A percentile compares a stretch with the other conserved stretches of the same genome.
Conservation (phyloP, 257 asterid genomes). For the Prunella vulgaris region DNA sequence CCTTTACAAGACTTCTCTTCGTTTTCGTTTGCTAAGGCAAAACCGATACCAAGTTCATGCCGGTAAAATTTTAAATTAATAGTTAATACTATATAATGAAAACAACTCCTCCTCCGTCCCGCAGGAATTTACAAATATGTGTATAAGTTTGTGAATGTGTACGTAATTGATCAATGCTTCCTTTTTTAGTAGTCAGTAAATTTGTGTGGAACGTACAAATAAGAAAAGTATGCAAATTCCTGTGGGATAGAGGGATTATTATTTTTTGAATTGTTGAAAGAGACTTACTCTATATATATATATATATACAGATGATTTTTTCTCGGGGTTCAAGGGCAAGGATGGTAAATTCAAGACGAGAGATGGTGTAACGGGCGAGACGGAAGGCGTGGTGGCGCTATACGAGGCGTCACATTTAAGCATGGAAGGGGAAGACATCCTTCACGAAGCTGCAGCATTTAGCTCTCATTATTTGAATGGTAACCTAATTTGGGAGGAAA, state of each 20-base stretch:
- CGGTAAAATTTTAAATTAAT: constrained; percentile 4
- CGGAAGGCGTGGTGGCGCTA: constrained; percentile 2
- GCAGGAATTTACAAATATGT: no score
- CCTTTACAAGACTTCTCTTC: neutral
- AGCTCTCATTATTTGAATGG: neutral
- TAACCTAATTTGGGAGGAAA: neutral
- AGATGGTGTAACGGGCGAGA: neutral
- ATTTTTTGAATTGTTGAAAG: no score
- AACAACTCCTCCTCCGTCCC: no score
- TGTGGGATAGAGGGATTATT: no score
- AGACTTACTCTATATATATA: no score
- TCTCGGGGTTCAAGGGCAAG: neutral
- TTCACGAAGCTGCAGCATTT: constrained; percentile 1
- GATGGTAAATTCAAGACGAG: neutral
- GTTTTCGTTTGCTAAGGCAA: constrained; percentile 21
- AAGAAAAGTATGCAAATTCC: no score
- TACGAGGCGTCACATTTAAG: constrained; percentile 18
- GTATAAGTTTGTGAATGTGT: no score
- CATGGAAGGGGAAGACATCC: constrained; percentile 21
- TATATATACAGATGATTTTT: constrained; percentile 9
- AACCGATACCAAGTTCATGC: constrained; percentile 11
- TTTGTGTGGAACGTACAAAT: no score
- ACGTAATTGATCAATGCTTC: no score
- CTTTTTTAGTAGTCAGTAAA: no score
- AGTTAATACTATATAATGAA: no score